Percentiles rank a stretch among this genome's conserved stretches.
Evolutionary conservation across 208 protist genomes (phyloP).

Genomic region (Trypanosoma mega): DNA sequence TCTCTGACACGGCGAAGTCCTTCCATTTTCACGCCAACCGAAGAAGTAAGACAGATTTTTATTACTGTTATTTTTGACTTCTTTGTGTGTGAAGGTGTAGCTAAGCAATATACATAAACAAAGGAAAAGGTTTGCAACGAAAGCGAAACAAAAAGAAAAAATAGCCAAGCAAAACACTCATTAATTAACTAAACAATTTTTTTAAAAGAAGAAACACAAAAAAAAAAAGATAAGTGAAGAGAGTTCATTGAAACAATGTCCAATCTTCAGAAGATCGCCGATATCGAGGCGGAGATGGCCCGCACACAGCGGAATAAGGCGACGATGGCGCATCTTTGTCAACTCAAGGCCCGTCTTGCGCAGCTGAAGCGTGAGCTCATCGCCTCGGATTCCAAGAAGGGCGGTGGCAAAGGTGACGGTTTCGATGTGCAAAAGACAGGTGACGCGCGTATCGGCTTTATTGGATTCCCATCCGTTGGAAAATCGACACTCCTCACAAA

Average conservation of each 20-base stretch:
- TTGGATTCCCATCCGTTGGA: conserved; percentile 98
- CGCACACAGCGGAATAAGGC: conserved; percentile 99
- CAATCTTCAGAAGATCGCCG: conserved; percentile 91
- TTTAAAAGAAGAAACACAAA: background rate
- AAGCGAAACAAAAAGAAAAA: too few species aligned
- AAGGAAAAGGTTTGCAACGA: too few species aligned
- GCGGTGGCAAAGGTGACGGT: conserved; percentile 91
- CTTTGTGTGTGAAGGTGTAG: too few species aligned
- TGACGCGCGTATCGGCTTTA: conserved; percentile 95
- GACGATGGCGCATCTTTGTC: conserved; percentile 96
- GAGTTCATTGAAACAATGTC: conserved; percentile 31
- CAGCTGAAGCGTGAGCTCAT: conserved; percentile 97
- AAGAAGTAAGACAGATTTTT: background rate
- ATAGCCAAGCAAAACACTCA: too few species aligned
- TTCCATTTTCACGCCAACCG: background rate
- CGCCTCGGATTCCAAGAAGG: conserved; percentile 82
- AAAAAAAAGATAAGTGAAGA: background rate
- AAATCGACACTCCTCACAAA: conserved; percentile 98
- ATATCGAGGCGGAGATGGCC: conserved; percentile 97
- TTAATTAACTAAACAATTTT: too few species aligned
- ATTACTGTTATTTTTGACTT: too few species aligned
- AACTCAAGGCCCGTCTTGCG: conserved; percentile 98
- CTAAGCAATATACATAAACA: too few species aligned
- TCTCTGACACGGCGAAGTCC: conserved; percentile 3
- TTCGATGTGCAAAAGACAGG: conserved; percentile 99